Evolutionary conservation across 2,329 filamentous ascomycete species (phyloP).

Genomic region (Aspergillus pseudoterreus): DNA sequence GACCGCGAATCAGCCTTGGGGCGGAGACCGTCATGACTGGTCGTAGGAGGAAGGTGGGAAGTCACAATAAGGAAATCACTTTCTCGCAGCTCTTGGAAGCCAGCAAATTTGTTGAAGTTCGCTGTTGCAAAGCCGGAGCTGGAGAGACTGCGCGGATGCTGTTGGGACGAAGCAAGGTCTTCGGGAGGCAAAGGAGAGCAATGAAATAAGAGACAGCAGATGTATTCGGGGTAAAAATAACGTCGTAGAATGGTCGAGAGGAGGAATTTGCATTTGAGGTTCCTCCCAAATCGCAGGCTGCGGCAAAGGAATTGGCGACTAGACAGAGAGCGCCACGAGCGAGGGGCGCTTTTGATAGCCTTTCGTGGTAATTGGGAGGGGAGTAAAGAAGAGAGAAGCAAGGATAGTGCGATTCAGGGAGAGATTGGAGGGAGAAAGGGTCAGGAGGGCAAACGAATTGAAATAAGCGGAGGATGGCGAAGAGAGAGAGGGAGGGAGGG

Average conservation of each 20-base stretch:
- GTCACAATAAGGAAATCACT: neutral
- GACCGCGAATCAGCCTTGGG: conserved; percentile 15
- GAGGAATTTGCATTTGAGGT: neutral
- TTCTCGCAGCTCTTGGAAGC: neutral
- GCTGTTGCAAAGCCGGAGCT: neutral
- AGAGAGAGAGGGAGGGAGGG: conserved; percentile 3
- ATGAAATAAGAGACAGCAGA: neutral
- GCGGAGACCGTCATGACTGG: conserved; percentile 8
- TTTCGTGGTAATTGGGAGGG: conserved; percentile 3
- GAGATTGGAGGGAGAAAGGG: neutral
- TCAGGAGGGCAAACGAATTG: neutral
- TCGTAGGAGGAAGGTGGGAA: neutral
- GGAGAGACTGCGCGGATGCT: neutral
- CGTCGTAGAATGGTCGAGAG: neutral
- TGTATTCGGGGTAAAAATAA: neutral
- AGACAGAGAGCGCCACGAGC: conserved; percentile 8
- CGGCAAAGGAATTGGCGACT: neutral
- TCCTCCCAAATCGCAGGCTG: neutral
- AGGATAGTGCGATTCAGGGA: neutral
- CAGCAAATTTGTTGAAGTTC: neutral
- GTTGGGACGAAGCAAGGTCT: neutral
- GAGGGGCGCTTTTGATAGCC: neutral
- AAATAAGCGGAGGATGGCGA: conserved; percentile 14
- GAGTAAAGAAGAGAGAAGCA: conserved; percentile 2
- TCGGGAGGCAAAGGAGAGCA: neutral